Conservation (phyloP, 2,329 filamentous ascomycete genomes). For the Penicillium sp. region DNA sequence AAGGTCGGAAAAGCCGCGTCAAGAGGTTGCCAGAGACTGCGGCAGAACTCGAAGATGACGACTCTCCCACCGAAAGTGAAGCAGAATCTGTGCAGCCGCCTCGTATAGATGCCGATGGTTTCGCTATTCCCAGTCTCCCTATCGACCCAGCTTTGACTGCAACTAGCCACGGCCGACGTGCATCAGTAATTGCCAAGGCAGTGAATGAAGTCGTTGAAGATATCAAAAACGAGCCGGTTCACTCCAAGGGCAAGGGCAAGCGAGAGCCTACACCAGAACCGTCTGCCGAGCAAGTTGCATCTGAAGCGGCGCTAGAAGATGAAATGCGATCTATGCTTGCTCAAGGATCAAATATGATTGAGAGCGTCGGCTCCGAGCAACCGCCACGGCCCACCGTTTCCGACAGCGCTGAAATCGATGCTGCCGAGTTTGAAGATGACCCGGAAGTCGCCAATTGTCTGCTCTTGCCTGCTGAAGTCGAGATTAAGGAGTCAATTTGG, state of each 20-base stretch:
- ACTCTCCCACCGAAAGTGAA: constrained; percentile 22
- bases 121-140: constrained; percentile 51
- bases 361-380: constrained; percentile 15
- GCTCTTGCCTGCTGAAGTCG: constrained; percentile 62
- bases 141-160: constrained; percentile 38
- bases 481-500: constrained; percentile 86
- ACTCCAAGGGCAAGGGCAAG: constrained; percentile 25
- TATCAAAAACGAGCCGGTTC: constrained; percentile 12
- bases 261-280: constrained; percentile 40
- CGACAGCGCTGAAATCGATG: constrained; percentile 52
- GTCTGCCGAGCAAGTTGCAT: constrained; percentile 54
- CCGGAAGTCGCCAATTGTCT: constrained; percentile 75
- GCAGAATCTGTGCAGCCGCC: constrained; percentile 23
- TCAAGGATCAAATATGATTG: constrained; percentile 31
- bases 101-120: constrained; percentile 58
- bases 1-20: constrained; percentile 46
- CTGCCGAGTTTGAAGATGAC: constrained; percentile 80
- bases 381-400: constrained; percentile 44
- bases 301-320: constrained; percentile 52
- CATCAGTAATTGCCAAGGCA: constrained; percentile 12
- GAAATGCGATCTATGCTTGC: constrained; percentile 62
- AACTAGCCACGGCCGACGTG: constrained; percentile 15
- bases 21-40: constrained; percentile 31
- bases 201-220: constrained; percentile 21
- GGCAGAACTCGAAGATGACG: constrained; percentile 41